Evolutionary conservation across 1,284 basidiomycete species (phyloP), one percentile per base, ranked within the genome.

Genomic region (Singerocomus rubriflavus): DNA sequence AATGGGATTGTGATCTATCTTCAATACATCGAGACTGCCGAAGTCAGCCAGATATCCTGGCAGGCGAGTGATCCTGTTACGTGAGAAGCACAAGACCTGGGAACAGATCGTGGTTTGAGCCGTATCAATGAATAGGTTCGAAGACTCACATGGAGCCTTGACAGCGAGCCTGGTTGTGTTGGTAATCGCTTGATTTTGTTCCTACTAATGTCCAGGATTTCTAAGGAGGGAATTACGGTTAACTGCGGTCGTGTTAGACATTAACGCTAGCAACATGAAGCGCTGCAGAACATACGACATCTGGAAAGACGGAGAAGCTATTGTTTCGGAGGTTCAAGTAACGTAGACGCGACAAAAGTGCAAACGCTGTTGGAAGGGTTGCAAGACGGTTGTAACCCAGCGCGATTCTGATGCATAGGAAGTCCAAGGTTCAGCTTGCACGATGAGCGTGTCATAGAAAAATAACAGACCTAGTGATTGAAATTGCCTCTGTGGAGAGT

Each of bases 251-350:
- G 14, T 14, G 50, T 67, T 13, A 62, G 56, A 41, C 2, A 21
- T n/a, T 50, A 41, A 29, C 12, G 30, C 40, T 11, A 10, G 33
- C 26, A 35, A 39, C 33, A 41, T 33, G 25, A 47, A 35, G 45
- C 29, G 12, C 6, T 4, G 39, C 2, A 31, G 36, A 26, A 80
- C 91, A 63, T 66, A 96, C 93, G 50, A 93, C 90, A 54, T 86
- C 80, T 10, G 96, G 96, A 61, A 99, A 92, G 14, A 80, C 76
- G 1, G 85, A 78, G 62, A 99, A 86, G 50, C 78, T 79, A 67
- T 98, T 98, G 62, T 87, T 87, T 70, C 91, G 91, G 53, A 99
- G 80, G 68, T 98, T 98, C 50, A 99, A 80, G 69, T 99, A 99
- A 56, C 95, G 77, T 44, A 99, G 76, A 55, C 83, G 83, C 51